A percentile compares a stretch with the other conserved stretches of the same genome.
phyloP scores from a whole-genome alignment of 768 basidiomycete species.

The Galerina sulciceps region DNA sequence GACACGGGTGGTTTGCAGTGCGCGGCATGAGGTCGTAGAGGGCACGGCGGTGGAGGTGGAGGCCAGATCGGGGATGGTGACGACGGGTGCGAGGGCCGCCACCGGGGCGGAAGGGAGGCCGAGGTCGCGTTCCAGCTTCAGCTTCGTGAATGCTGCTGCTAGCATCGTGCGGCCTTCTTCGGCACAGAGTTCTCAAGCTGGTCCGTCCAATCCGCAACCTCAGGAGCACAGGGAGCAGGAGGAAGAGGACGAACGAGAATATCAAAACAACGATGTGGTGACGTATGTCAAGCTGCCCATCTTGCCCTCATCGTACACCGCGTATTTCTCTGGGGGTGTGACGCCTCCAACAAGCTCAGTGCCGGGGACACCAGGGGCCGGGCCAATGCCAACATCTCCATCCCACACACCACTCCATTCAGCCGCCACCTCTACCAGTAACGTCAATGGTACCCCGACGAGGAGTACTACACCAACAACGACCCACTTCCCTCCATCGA shows the following conservation, averaged over 20 bases:
- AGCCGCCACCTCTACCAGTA: too few species aligned
- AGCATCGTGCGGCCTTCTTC: background rate
- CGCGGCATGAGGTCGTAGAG: constrained; percentile 69
- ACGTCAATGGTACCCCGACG: background rate
- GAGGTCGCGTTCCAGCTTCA: background rate
- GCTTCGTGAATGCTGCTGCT: constrained; percentile 3
- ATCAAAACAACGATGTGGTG: constrained; percentile 50
- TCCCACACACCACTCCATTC: too few species aligned
- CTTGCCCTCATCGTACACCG: constrained; percentile 16
- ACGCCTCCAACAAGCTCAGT: background rate
- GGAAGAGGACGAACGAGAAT: constrained; percentile 15
- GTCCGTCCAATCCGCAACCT: background rate
- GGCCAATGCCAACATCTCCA: too few species aligned
- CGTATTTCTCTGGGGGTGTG: background rate
- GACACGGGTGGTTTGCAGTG: constrained; percentile 60
- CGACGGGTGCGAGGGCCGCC: background rate
- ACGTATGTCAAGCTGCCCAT: constrained; percentile 37
- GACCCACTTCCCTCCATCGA: background rate
- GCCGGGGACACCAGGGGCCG: too few species aligned
- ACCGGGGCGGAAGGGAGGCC: too few species aligned
- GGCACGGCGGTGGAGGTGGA: constrained; percentile 54
- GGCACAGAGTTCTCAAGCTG: background rate
- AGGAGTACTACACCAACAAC: background rate
- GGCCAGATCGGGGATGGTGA: constrained; percentile 1
- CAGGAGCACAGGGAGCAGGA: background rate